Percentiles rank a stretch among this genome's conserved stretches.
Evolutionary conservation across 495 filamentous ascomycete genomes (phyloP).

Genomic region (Coniosporium apollinis): DNA sequence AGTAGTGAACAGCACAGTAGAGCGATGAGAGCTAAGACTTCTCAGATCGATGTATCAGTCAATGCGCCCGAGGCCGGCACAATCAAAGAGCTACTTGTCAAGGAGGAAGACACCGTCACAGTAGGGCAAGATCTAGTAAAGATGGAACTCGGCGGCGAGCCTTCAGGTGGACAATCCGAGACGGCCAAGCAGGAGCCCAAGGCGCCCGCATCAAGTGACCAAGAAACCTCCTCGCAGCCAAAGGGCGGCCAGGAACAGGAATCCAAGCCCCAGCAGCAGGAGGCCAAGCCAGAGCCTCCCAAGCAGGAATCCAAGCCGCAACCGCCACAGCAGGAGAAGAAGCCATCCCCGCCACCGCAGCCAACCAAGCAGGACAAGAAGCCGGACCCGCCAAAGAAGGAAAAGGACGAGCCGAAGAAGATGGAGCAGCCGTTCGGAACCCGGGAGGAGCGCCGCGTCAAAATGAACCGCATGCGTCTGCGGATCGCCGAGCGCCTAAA

Average conservation of each 20-base stretch:
- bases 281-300: constrained; percentile 15
- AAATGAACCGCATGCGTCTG: constrained; percentile 99
- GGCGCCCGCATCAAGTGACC: constrained; percentile 38
- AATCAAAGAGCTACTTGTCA: constrained; percentile 81
- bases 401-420: constrained; percentile 30
- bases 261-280: constrained; percentile 11
- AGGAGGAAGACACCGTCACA: constrained; percentile 87
- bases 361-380: constrained; percentile 23
- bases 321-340: constrained; percentile 25
- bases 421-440: constrained; percentile 39
- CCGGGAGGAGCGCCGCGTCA: constrained; percentile 84
- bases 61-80: constrained; percentile 86
- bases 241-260: background rate
- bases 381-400: constrained; percentile 23
- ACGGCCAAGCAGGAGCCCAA: constrained; percentile 31
- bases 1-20: background rate
- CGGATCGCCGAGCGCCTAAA: constrained; percentile 94
- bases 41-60: constrained; percentile 82
- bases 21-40: background rate
- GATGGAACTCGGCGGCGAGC: constrained; percentile 59
- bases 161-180: constrained; percentile 34
- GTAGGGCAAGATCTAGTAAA: constrained; percentile 85
- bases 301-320: constrained; percentile 27
- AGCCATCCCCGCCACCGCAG: constrained; percentile 19
- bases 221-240: constrained; percentile 30